Evolutionary conservation across 768 basidiomycete species (phyloP).

Genomic region (Asterophora lycoperdoides): DNA sequence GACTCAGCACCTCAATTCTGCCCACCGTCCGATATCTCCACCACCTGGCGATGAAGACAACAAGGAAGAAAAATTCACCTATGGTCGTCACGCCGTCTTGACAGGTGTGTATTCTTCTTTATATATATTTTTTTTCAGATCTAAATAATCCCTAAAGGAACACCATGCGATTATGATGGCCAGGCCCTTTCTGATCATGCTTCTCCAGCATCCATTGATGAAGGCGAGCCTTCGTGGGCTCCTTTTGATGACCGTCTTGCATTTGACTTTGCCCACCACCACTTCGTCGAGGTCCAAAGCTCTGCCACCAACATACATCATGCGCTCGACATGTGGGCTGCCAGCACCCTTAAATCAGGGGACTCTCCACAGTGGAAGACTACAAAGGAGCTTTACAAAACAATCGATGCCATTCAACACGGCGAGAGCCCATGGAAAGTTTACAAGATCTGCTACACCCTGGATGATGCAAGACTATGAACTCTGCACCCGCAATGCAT

Average conservation of each 20-base stretch:
- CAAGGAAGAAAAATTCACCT: background rate
- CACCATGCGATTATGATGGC: background rate
- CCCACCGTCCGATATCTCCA: background rate
- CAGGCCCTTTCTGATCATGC: background rate
- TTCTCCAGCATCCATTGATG: background rate
- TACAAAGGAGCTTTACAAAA: conserved; percentile 19
- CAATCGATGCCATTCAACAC: conserved; percentile 20
- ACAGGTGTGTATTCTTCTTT: background rate
- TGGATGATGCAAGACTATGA: conserved; percentile 28
- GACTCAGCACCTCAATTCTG: background rate
- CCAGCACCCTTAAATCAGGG: conserved; percentile 5
- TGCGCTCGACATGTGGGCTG: conserved; percentile 24
- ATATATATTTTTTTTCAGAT: background rate
- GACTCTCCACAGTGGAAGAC: conserved; percentile 15
- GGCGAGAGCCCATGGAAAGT: conserved; percentile 24
- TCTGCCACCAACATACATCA: conserved; percentile 17
- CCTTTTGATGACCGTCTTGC: conserved; percentile 23
- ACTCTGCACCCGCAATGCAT: conserved; percentile 20
- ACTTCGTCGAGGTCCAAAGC: conserved; percentile 23
- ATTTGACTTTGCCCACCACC: conserved; percentile 28
- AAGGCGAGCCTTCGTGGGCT: conserved; percentile 17
- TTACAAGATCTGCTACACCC: conserved; percentile 16
- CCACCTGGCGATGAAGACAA: background rate
- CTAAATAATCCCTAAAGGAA: background rate
- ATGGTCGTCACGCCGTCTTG: background rate